Conservation (phyloP, 75 land plant species). For the Isoetes taiwanensis region DNA sequence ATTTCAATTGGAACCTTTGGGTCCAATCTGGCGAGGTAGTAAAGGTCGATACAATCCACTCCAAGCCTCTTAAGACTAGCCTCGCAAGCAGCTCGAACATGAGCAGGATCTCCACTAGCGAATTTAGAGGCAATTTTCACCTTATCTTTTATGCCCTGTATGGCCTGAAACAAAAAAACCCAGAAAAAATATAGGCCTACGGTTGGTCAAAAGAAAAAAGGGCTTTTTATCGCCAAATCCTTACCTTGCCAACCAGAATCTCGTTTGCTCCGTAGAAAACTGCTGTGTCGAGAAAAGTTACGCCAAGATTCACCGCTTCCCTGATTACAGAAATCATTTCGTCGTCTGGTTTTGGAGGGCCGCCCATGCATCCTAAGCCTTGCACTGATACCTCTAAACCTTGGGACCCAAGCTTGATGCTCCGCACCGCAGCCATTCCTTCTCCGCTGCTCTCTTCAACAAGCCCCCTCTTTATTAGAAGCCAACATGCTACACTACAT, state of each 20-base stretch:
- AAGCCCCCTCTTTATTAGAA: too few species aligned
- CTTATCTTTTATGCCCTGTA: constrained; percentile 27
- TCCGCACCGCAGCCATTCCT: constrained; percentile 24
- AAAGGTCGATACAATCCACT: constrained; percentile 49
- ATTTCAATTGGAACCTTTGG: constrained; percentile 34
- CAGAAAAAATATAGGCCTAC: background rate
- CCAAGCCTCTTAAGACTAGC: constrained; percentile 47
- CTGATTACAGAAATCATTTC: background rate
- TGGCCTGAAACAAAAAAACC: constrained; percentile 16
- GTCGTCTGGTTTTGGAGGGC: too few species aligned
- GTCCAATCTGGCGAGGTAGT: constrained; percentile 46
- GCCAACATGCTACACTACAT: too few species aligned
- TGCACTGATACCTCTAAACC: constrained; percentile 47
- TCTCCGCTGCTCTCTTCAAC: too few species aligned
- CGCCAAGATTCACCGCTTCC: background rate
- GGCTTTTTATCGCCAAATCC: background rate
- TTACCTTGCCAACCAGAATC: constrained; percentile 1
- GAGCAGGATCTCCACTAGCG: constrained; percentile 35
- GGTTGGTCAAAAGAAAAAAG: background rate
- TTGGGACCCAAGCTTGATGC: constrained; percentile 36
- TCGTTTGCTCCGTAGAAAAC: constrained; percentile 1
- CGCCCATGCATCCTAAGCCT: constrained; percentile 48
- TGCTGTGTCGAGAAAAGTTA: constrained; percentile 3
- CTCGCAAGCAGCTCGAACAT: constrained; percentile 42
- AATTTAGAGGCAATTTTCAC: constrained; percentile 32